Percentiles rank a stretch among this genome's conserved stretches.
phyloP scores from a whole-genome alignment of 2,329 filamentous ascomycete species.

The Akanthomyces dipterigenus region DNA sequence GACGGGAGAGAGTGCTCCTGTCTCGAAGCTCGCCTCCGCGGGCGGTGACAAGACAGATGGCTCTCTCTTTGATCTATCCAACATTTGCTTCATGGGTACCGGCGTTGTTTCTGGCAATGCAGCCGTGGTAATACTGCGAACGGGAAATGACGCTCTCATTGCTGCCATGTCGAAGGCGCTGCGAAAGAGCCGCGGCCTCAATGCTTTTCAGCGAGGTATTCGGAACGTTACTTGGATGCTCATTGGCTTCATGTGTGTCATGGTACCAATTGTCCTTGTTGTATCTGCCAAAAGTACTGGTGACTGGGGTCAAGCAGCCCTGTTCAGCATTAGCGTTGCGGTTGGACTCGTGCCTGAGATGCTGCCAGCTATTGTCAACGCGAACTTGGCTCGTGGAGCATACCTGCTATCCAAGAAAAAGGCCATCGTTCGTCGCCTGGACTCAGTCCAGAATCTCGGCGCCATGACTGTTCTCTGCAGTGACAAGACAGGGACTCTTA shows the following conservation, averaged over 20 bases:
- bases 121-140: constrained; percentile 20
- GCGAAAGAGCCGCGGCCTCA: constrained; percentile 18
- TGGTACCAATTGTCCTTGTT: constrained; percentile 23
- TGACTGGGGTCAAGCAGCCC: constrained; percentile 21
- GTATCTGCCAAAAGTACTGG: constrained; percentile 21
- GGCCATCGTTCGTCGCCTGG: constrained; percentile 28
- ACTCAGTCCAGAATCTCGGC: constrained; percentile 24
- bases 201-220: constrained; percentile 24
- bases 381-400: constrained; percentile 23
- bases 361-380: constrained; percentile 24
- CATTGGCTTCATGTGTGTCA: constrained; percentile 23
- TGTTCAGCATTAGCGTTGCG: constrained; percentile 24
- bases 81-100: constrained; percentile 23
- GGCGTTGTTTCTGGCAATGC: constrained; percentile 23
- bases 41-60: constrained; percentile 16
- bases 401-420: constrained; percentile 26
- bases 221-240: constrained; percentile 24
- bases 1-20: constrained; percentile 24
- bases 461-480: constrained; percentile 25
- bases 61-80: constrained; percentile 20
- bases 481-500: constrained; percentile 25
- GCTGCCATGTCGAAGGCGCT: constrained; percentile 22
- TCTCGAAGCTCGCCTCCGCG: constrained; percentile 16
- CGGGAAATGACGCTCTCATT: constrained; percentile 20
- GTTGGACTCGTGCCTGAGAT: constrained; percentile 25